phyloP scores from a whole-genome alignment of 768 basidiomycete genomes.

The Hypholoma fasciculare region DNA sequence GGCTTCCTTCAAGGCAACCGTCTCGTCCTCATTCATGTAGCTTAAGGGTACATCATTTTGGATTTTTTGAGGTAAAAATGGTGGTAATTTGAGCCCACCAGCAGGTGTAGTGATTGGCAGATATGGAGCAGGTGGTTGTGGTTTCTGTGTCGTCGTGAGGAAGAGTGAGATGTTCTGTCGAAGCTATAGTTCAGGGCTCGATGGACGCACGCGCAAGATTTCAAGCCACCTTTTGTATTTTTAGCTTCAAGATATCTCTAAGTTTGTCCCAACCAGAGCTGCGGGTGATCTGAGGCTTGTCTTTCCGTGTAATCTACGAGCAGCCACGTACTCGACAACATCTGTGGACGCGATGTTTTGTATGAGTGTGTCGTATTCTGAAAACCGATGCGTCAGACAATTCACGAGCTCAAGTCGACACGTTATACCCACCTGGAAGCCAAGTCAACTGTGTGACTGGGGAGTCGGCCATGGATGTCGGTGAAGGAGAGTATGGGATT shows the following conservation, averaged over 20 bases:
- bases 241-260: constrained; percentile 71
- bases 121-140: constrained; percentile 39
- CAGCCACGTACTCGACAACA: constrained; percentile 52
- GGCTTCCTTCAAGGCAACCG: constrained; percentile 50
- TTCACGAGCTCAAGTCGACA: background rate
- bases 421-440: background rate
- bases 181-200: constrained; percentile 8
- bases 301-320: constrained; percentile 42
- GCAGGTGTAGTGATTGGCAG: constrained; percentile 41
- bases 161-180: constrained; percentile 52
- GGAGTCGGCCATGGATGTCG: constrained; percentile 9
- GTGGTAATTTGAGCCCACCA: constrained; percentile 70
- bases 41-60: constrained; percentile 54
- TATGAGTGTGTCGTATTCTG: constrained; percentile 50
- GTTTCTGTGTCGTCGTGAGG: constrained; percentile 38
- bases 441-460: constrained; percentile 13
- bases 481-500: background rate
- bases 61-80: constrained; percentile 65
- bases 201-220: constrained; percentile 13
- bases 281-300: constrained; percentile 29
- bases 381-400: background rate
- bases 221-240: constrained; percentile 59
- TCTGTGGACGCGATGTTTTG: constrained; percentile 69
- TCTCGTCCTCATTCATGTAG: constrained; percentile 63
- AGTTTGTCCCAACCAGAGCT: constrained; percentile 73